Conservation (phyloP, 2,329 filamentous ascomycete genomes). For the Bertia moriformis region DNA sequence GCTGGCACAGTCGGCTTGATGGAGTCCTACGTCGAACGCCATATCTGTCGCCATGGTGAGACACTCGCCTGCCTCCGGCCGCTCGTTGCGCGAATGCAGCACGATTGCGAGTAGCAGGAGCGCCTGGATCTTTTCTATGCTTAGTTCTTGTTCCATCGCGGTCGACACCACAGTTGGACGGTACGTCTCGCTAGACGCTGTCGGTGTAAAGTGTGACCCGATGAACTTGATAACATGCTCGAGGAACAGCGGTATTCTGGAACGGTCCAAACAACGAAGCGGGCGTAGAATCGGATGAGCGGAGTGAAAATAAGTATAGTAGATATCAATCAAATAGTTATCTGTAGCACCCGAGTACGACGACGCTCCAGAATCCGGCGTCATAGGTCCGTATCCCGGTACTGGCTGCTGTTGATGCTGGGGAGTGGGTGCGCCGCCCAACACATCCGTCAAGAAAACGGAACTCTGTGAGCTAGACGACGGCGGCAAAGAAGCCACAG, state of each 20-base stretch:
- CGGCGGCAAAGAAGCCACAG: too few species aligned
- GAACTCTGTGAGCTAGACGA: neutral
- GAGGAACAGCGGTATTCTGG: neutral
- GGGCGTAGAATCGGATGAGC: neutral
- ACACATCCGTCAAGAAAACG: neutral
- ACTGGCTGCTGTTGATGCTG: too few species aligned
- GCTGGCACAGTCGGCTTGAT: slow-evolving; percentile 31
- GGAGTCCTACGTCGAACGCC: slow-evolving; percentile 39
- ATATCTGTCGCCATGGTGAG: slow-evolving; percentile 34
- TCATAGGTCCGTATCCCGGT: neutral
- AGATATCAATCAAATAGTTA: neutral
- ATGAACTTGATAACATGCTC: slow-evolving; percentile 1
- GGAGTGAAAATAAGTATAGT: slow-evolving; percentile 1
- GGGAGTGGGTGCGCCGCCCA: neutral
- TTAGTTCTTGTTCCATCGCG: slow-evolving; percentile 8
- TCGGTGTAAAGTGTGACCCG: neutral
- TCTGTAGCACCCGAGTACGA: neutral
- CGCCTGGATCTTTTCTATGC: slow-evolving; percentile 30
- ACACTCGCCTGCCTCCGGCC: slow-evolving; percentile 29
- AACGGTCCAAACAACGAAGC: neutral
- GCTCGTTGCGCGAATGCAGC: slow-evolving; percentile 39
- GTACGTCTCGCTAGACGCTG: slow-evolving; percentile 7
- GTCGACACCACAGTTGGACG: slow-evolving; percentile 16
- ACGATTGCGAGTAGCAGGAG: slow-evolving; percentile 40
- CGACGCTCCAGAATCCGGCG: slow-evolving; percentile 1